Conservation (phyloP, 106 monocot genomes). For the Allium cepa region DNA sequence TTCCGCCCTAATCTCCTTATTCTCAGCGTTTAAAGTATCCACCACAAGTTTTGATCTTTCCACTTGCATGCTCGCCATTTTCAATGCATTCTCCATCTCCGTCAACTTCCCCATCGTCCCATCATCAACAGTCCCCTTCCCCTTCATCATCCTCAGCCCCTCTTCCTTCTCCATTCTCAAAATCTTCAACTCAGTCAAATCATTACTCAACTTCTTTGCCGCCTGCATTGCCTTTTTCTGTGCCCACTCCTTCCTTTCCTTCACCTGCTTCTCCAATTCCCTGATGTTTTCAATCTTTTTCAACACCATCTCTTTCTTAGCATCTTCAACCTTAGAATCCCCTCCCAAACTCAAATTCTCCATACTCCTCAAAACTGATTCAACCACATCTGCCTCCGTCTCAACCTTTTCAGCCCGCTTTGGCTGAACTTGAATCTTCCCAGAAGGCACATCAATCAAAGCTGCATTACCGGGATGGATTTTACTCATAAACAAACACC, state of each 20-base stretch:
- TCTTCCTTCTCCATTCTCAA: constrained; percentile 72
- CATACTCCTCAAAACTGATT: constrained; percentile 36
- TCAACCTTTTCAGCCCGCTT: neutral
- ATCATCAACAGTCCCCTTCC: constrained; percentile 66
- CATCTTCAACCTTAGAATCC: constrained; percentile 30
- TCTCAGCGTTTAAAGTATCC: constrained; percentile 55
- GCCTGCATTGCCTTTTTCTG: constrained; percentile 88
- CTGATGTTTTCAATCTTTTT: constrained; percentile 44
- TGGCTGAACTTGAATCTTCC: neutral
- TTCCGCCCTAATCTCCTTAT: constrained; percentile 90
- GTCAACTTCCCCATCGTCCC: constrained; percentile 58
- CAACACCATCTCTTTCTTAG: constrained; percentile 50
- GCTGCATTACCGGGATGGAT: constrained; percentile 50
- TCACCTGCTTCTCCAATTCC: constrained; percentile 62
- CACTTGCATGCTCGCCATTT: constrained; percentile 76
- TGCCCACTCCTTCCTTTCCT: constrained; percentile 87
- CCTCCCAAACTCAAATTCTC: constrained; percentile 37
- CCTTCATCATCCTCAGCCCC: constrained; percentile 59
- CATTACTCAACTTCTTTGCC: constrained; percentile 69
- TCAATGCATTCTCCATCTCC: constrained; percentile 71
- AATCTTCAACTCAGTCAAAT: constrained; percentile 50
- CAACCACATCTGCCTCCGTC: constrained; percentile 29
- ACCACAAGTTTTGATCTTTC: constrained; percentile 75
- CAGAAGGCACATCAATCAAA: constrained; percentile 38
- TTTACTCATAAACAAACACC: constrained; percentile 86